Evolutionary conservation across 768 basidiomycete species (phyloP), one percentile per base, ranked within the genome.

Genomic region (Suillus variegatus): DNA sequence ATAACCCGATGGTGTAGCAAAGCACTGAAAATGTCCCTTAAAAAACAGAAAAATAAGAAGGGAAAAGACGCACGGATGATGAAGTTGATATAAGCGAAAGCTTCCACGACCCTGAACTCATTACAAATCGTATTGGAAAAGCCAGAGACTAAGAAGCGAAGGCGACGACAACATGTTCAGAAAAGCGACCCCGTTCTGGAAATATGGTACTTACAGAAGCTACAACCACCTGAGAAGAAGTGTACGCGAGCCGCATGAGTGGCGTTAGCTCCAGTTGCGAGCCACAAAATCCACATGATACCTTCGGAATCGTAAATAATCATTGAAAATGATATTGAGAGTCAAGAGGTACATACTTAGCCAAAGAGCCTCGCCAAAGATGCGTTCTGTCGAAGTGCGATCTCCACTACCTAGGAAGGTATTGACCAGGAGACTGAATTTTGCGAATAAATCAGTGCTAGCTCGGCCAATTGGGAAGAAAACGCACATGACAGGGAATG

Each of bases 251-350:
- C 13, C 12, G 66, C 35, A 13, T 18, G 40, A 14, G 72, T 76
- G 4, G 79, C 61, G 28, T 75, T 65, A 2, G 72, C 76, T 10
- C 67, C 82, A 35, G 74, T 69, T 6, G 79, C 73, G 38, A 82
- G 73, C 82, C 78, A 83, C 35, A 82, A 67, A 36, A 81, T 61
- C 71, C 75, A 78, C 43, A 83, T 72, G 49, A 78, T 7, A n/a
- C 63, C 79, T 79, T 64, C 13, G 13, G 6, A 47, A 55, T 3
- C 64, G 22, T 25, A 5, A 52, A 5, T 25, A 25, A 47, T 5
- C 40, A 60, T 25, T 6, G 20, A 18, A 10, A 38, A 38, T 38
- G 12, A 13, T 40, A 3, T 16, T 57, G 63, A 60, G 16, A 20
- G 40, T 16, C 49, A 2, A 38, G 55, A 66, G 9, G 28, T 16